Evolutionary conservation across 305 asterid genomes (phyloP).

Genomic region (Fraxinus sp.): DNA sequence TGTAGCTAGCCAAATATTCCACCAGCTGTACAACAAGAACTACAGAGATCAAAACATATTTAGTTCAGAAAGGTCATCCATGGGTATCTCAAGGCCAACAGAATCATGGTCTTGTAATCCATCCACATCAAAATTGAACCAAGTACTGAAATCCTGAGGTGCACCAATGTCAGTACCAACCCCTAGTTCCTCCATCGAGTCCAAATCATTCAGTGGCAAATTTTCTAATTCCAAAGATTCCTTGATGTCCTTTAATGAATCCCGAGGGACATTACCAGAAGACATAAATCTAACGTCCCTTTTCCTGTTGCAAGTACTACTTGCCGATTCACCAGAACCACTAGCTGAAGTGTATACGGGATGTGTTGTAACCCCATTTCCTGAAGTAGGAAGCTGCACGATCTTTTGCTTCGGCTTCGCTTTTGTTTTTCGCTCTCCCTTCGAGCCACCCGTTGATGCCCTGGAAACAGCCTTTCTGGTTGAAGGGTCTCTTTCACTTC

Average conservation of each 20-base stretch:
- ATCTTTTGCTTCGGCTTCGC: conserved; percentile 78
- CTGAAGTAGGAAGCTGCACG: conserved; percentile 77
- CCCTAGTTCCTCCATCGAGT: conserved; percentile 64
- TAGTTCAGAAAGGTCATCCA: conserved; percentile 83
- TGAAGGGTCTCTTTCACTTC: conserved; percentile 68
- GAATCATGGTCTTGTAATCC: conserved; percentile 59
- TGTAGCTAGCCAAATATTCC: conserved; percentile 42
- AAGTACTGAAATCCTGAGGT: conserved; percentile 73
- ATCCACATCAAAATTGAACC: conserved; percentile 89
- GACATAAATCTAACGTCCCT: conserved; percentile 54
- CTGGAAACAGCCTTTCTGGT: conserved; percentile 42
- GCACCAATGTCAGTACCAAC: conserved; percentile 64
- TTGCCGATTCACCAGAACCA: conserved; percentile 37
- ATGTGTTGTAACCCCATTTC: conserved; percentile 45
- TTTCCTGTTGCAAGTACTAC: conserved; percentile 31
- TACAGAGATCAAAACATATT: conserved; percentile 55
- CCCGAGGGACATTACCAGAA: conserved; percentile 38
- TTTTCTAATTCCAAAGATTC: conserved; percentile 38
- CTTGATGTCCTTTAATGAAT: conserved; percentile 36
- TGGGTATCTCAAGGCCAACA: conserved; percentile 80
- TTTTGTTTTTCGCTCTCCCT: conserved; percentile 82
- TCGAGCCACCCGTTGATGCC: conserved; percentile 57
- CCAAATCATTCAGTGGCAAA: conserved; percentile 56
- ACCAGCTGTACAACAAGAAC: conserved; percentile 54
- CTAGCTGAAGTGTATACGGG: conserved; percentile 3